Base-by-base conservation (phyloP, 257 asterid species). In the Fraxinus pennsylvanica region DNA sequence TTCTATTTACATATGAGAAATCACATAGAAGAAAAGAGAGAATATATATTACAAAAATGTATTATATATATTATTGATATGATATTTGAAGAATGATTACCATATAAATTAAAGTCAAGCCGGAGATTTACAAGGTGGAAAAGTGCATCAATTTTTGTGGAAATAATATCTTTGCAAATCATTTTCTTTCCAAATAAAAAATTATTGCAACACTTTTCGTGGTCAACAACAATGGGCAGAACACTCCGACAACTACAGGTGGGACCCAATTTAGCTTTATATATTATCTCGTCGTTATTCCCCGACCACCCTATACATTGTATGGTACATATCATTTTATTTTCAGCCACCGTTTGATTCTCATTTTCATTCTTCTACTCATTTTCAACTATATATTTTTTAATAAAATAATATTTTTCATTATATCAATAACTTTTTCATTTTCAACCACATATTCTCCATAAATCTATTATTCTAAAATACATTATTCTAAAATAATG, bases 141-240 rank as follows among this genome's bases (percentile, higher is more conserved):
- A 25, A 25, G 69, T 63, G 36, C 36, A 25, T 63, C n/a, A 63
- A 22, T 22, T 63, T 63, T 63, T 33, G 29, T 35, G 69, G 19
- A 63, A 25, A 27, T 63, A 63, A 9, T 63, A 63, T 63, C 10
- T 27, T 27, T 25, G 69, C 36, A 63, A 63, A 25, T 63, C 69
- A 63, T 63, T 25, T 25, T 63, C 69, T 25, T 63, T 12, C 32
- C 27, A 21, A 19, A 9, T 3, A 0, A 9, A 25, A 63, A 7
- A 9, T 63, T 22, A 63, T 63, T 63, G 36, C 69, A 2, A 22
- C 36, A 43, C 27, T 27, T 63, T 27, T 63, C 35, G 32, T 10
- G 69, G 69, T 63, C 69, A 63, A 63, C 36, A 25, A 63, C 8
- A 36, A 63, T 63, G 36, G 69, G 36, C 36, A 63, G 69, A 25